phyloP scores from a whole-genome alignment of 139 green algal genomes.

The Dunaliella primolecta region DNA sequence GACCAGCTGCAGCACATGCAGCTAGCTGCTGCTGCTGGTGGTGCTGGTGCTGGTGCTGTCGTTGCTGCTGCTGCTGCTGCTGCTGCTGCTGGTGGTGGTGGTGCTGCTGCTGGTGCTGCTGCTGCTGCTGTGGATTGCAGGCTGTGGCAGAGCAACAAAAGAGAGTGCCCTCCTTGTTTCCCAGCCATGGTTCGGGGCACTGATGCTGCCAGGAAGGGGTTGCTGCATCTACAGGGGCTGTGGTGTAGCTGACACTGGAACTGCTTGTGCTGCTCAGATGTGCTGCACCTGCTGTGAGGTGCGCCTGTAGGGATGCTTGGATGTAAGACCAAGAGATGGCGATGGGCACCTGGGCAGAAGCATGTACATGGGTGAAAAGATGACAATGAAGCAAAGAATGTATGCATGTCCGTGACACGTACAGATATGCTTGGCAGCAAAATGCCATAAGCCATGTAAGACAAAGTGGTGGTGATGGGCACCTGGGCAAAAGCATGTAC shows the following conservation, averaged over 20 bases:
- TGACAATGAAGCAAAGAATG: too few species aligned
- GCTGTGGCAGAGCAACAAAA: neutral
- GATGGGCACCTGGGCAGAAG: slow-evolving; percentile 16
- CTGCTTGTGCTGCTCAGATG: neutral
- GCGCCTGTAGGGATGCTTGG: neutral
- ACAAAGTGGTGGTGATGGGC: too few species aligned
- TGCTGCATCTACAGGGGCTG: too few species aligned
- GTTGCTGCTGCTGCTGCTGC: slow-evolving; percentile 15
- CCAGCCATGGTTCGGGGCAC: neutral
- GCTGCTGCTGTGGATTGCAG: neutral
- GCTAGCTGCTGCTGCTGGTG: neutral
- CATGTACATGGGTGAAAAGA: too few species aligned
- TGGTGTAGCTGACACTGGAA: neutral
- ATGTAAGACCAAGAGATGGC: slow-evolving; percentile 14
- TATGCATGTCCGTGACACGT: too few species aligned
- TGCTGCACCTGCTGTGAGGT: neutral
- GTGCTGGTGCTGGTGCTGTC: neutral
- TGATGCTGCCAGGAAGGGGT: too few species aligned
- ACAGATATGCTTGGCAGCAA: too few species aligned
- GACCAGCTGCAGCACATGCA: too few species aligned
- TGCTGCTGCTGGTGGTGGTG: neutral
- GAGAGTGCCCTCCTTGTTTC: neutral
- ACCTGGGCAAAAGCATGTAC: too few species aligned
- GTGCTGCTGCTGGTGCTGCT: slow-evolving; percentile 11
- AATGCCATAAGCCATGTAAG: too few species aligned